Percentiles rank a stretch among this genome's conserved stretches.
Conservation (phyloP, 495 filamentous ascomycete species). For the Cercophora scortea region DNA sequence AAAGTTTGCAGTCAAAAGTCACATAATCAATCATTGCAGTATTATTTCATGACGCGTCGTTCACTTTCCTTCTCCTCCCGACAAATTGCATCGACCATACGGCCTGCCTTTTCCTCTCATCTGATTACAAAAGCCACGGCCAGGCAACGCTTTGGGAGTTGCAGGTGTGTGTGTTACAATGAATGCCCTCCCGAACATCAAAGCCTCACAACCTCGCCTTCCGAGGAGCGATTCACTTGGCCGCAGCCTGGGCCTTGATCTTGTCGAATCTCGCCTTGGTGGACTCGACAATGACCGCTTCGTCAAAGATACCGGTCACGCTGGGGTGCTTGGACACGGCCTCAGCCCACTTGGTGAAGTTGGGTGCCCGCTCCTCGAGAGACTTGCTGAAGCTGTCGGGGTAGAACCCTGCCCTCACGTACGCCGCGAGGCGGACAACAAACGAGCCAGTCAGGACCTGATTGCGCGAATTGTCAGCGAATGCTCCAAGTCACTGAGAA, state of each 20-base stretch:
- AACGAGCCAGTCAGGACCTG: constrained; percentile 65
- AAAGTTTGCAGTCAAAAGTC: no score
- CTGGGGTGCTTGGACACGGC: constrained; percentile 55
- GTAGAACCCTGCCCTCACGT: constrained; percentile 44
- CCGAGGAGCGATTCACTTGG: not conserved
- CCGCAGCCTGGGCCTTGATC: constrained; percentile 7
- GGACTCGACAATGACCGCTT: constrained; percentile 20
- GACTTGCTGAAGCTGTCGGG: constrained; percentile 39
- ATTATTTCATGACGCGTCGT: no score
- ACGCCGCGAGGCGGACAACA: constrained; percentile 48
- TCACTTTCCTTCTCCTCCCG: no score
- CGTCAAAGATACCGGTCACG: constrained; percentile 59
- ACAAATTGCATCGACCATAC: no score
- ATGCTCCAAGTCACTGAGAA: not conserved
- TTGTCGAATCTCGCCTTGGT: constrained; percentile 30
- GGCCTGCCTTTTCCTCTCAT: no score
- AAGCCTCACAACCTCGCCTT: no score
- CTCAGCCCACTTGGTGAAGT: constrained; percentile 60
- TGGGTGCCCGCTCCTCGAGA: constrained; percentile 48
- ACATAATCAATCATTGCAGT: no score
- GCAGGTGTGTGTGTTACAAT: no score
- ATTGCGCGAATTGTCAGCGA: not conserved
- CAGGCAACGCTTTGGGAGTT: no score
- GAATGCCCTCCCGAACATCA: no score
- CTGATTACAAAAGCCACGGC: no score